Evolutionary conservation across 768 basidiomycete genomes (phyloP).

Genomic region (Pholiota molesta): DNA sequence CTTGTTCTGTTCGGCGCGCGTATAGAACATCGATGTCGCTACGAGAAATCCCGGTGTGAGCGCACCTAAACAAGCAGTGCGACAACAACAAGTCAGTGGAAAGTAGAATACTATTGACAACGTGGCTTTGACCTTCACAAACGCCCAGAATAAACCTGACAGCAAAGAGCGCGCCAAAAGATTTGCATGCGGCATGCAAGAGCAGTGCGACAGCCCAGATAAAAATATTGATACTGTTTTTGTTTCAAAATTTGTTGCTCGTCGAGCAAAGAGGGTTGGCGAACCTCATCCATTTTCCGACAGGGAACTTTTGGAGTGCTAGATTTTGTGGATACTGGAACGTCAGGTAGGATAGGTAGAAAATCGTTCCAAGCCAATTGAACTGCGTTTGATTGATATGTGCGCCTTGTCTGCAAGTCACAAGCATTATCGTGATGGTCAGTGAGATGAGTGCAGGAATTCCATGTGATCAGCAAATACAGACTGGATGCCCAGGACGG

Average conservation of each 20-base stretch:
- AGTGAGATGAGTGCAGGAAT: background rate
- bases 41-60: slow-evolving; percentile 85
- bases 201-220: slow-evolving; percentile 70
- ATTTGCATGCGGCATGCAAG: slow-evolving; percentile 65
- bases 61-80: slow-evolving; percentile 43
- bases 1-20: slow-evolving; percentile 70
- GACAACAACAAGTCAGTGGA: background rate
- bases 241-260: background rate
- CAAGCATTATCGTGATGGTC: slow-evolving; percentile 1
- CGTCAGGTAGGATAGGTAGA: slow-evolving; percentile 71
- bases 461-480: slow-evolving; percentile 21
- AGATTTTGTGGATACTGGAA: slow-evolving; percentile 78
- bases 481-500: slow-evolving; percentile 70
- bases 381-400: slow-evolving; percentile 67
- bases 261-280: background rate
- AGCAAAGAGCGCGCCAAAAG: slow-evolving; percentile 70
- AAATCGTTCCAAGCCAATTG: slow-evolving; percentile 79
- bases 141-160: slow-evolving; percentile 75
- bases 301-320: slow-evolving; percentile 73
- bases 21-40: slow-evolving; percentile 85
- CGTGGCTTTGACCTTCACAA: slow-evolving; percentile 54
- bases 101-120: background rate
- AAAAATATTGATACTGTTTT: slow-evolving; percentile 68
- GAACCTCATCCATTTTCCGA: slow-evolving; percentile 86
- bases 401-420: slow-evolving; percentile 46